phyloP scores from a whole-genome alignment of 2,329 filamentous ascomycete species.

The Cladosporium sp. region DNA sequence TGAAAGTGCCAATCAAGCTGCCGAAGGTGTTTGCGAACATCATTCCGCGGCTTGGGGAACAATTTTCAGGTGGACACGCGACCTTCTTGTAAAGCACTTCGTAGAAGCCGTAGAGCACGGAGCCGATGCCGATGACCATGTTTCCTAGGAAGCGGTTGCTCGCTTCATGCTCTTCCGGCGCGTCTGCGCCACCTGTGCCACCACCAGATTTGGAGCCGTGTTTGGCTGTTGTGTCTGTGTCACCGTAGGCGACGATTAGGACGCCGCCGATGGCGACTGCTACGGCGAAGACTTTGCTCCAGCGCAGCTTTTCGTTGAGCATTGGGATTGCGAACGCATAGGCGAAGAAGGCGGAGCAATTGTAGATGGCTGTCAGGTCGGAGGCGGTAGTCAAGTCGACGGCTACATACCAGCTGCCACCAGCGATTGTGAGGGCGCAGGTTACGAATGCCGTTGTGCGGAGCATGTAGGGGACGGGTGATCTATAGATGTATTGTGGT shows the following conservation, averaged over 20 bases:
- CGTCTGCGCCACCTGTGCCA: slow-evolving; percentile 44
- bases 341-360: slow-evolving; percentile 97
- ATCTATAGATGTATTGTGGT: slow-evolving; percentile 40
- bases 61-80: slow-evolving; percentile 89
- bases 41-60: slow-evolving; percentile 79
- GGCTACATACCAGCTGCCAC: slow-evolving; percentile 91
- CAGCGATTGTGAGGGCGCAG: slow-evolving; percentile 79
- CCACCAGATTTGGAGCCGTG: slow-evolving; percentile 54
- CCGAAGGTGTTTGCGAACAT: slow-evolving; percentile 94
- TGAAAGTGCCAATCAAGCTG: slow-evolving; percentile 81
- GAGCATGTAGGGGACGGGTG: slow-evolving; percentile 68
- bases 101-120: slow-evolving; percentile 91
- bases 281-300: slow-evolving; percentile 84
- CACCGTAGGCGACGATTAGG: slow-evolving; percentile 91
- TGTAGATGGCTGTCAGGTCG: slow-evolving; percentile 97
- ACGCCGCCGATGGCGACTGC: slow-evolving; percentile 83
- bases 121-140: slow-evolving; percentile 84
- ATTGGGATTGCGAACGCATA: slow-evolving; percentile 94
- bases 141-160: slow-evolving; percentile 76
- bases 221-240: slow-evolving; percentile 47
- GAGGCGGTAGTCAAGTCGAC: slow-evolving; percentile 89
- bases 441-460: slow-evolving; percentile 79
- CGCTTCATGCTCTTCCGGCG: slow-evolving; percentile 49
- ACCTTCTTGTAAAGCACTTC: slow-evolving; percentile 94
- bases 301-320: slow-evolving; percentile 74